Evolutionary conservation across 192 early-diverging fungal genomes (phyloP), one percentile per base, ranked within the genome.

Genomic region (Coemansia sp.): DNA sequence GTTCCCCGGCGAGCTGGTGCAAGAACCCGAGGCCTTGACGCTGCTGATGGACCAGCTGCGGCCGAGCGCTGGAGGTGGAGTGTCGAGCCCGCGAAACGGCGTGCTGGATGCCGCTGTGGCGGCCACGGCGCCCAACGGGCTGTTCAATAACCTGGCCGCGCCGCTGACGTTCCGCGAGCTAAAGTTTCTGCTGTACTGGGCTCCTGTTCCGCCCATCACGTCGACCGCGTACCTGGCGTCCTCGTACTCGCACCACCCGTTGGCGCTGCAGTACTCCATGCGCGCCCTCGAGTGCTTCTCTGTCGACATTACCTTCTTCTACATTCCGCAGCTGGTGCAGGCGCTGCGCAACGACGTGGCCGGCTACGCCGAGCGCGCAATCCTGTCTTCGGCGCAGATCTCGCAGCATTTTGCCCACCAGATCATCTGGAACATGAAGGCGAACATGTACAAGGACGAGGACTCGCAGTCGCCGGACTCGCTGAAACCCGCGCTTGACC

Each of bases 361-460:
- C 45, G 95, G 97, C 23, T 98, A 99, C 67, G 84, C 95, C n/a
- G 94, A 95, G 68, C 81, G 85, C 22, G 97, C 89, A 50, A 97
- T 99, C 38, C 71, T 99, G 58, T 85, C 88, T n/a, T 89, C 97
- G 3, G 97, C 90, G 6, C 83, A 85, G 58, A 86, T 89, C 9
- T 96, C 93, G 27, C 95, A 97, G 74, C 83, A 91, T 14, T 99
- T 99, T 84, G 95, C 97, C 23, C 97, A 99, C 75, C 97, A 99
- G 79, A 97, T 99, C 45, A 95, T 99, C 44, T 99, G 97, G 97
- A 99, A 99, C 70, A 99, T 99, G 97, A 89, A 97, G 21, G 97
- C 97, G 42, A 99, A 99, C 77, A 93, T 91, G 85, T 95, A 67
- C 79, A 81, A 83, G 19, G 87, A 90, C 71, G 84, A 84, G 36